A percentile compares a stretch with the other conserved stretches of the same genome.
These are phyloP conservation scores for Hymenoscyphus fraxineus DNA, from an alignment of 2,329 filamentous ascomycete genomes.

Conservation along the genomic window DNA sequence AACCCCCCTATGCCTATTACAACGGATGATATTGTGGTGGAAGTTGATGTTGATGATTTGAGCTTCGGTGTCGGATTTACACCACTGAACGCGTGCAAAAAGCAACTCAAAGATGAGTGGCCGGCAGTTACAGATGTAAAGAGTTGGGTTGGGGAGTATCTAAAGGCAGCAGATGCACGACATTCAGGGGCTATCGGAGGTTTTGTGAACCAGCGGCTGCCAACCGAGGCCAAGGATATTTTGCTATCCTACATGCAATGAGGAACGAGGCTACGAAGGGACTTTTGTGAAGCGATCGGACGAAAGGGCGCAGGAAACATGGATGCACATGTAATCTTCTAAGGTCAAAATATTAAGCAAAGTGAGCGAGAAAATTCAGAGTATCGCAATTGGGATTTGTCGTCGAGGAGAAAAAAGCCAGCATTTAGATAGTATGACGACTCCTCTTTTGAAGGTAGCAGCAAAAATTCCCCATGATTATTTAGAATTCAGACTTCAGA, in stretches of 20 bases:
- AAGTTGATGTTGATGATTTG: constrained; percentile 91
- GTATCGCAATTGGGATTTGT: constrained; percentile 5
- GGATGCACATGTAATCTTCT: constrained; percentile 7
- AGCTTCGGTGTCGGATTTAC: constrained; percentile 95
- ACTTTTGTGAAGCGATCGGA: constrained; percentile 14
- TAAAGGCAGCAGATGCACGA: constrained; percentile 72
- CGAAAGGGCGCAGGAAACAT: constrained; percentile 10
- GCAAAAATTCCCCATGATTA: background rate
- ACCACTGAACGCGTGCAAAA: constrained; percentile 84
- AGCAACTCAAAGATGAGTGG: constrained; percentile 72
- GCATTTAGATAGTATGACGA: constrained; percentile 17
- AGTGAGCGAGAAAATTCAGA: constrained; percentile 11
- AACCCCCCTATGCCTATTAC: constrained; percentile 70
- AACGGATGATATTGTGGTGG: constrained; percentile 73
- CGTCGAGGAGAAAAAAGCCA: constrained; percentile 2
- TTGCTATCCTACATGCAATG: constrained; percentile 45
- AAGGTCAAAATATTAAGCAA: constrained; percentile 3
- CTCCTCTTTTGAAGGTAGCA: background rate
- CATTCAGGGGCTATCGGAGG: constrained; percentile 66
- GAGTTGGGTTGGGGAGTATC: constrained; percentile 62
- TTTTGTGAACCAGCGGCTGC: constrained; percentile 70
- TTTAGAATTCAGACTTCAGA: background rate
- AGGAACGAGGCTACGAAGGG: constrained; percentile 16
- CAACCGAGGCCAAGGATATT: constrained; percentile 51
- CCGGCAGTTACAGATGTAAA: constrained; percentile 78